Conservation (phyloP, 2,329 filamentous ascomycete genomes). For the Paecilomyces dactylethromorphus region DNA sequence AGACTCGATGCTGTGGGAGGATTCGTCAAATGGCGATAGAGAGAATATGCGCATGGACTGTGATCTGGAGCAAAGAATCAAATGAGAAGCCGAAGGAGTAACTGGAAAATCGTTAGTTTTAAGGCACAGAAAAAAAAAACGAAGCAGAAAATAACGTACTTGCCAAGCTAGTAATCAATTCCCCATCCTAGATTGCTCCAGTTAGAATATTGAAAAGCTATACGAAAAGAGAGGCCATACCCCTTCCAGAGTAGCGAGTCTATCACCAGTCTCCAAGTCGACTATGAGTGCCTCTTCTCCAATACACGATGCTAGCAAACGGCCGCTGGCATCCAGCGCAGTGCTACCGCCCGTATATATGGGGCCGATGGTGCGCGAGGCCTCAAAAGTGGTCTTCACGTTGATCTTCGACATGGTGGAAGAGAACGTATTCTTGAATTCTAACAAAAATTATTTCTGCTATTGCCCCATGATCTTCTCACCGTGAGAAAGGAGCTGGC, state of each 20-base stretch:
- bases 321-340: slow-evolving; percentile 72
- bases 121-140: background rate
- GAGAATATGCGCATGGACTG: slow-evolving; percentile 89
- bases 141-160: slow-evolving; percentile 22
- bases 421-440: background rate
- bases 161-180: slow-evolving; percentile 39
- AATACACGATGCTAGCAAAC: slow-evolving; percentile 79
- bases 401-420: slow-evolving; percentile 44
- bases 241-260: slow-evolving; percentile 81
- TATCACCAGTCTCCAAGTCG: slow-evolving; percentile 72
- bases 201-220: slow-evolving; percentile 9
- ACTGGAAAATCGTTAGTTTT: slow-evolving; percentile 45
- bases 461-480: slow-evolving; percentile 14
- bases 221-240: slow-evolving; percentile 44
- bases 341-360: slow-evolving; percentile 91
- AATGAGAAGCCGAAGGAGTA: slow-evolving; percentile 78
- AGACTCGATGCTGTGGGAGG: slow-evolving; percentile 54
- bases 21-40: slow-evolving; percentile 53
- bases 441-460: background rate
- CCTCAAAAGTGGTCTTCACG: slow-evolving; percentile 83
- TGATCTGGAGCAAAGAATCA: slow-evolving; percentile 90
- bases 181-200: slow-evolving; percentile 54
- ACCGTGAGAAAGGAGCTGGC: background rate
- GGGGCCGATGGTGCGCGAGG: slow-evolving; percentile 74
- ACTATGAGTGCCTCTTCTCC: slow-evolving; percentile 88